phyloP scores from a whole-genome alignment of 495 filamentous ascomycete species.

The Talaromyces stipitatus region DNA sequence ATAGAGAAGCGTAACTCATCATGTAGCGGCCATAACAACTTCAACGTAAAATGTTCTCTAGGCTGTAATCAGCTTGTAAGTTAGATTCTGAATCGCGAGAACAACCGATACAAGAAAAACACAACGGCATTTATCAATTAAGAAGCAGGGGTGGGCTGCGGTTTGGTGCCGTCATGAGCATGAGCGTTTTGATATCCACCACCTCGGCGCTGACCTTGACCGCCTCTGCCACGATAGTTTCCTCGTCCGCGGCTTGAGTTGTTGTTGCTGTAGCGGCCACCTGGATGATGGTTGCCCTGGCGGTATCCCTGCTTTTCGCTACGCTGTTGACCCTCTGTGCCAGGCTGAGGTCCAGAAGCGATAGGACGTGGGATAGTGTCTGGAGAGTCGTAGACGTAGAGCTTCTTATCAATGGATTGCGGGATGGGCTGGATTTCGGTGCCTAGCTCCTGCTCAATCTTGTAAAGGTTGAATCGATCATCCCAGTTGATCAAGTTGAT shows the following conservation, averaged over 20 bases:
- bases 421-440: conserved; percentile 98
- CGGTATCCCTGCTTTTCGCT: conserved; percentile 32
- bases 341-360: conserved; percentile 35
- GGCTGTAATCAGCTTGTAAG: neutral
- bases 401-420: conserved; percentile 87
- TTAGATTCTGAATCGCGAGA: neutral
- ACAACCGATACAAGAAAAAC: neutral
- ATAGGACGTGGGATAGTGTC: conserved; percentile 85
- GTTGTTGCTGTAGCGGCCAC: conserved; percentile 24
- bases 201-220: conserved; percentile 32
- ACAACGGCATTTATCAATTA: neutral
- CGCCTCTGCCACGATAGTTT: conserved; percentile 36
- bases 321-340: conserved; percentile 10
- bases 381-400: conserved; percentile 96
- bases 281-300: conserved; percentile 27
- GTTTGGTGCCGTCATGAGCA: conserved; percentile 21
- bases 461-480: conserved; percentile 97
- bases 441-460: conserved; percentile 93
- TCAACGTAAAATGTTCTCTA: conserved; percentile 3
- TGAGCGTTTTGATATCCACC: conserved; percentile 23
- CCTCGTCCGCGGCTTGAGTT: conserved; percentile 29
- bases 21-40: neutral
- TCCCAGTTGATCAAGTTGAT: conserved; percentile 99
- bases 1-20: neutral
- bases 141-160: conserved; percentile 26